Base-by-base conservation (phyloP, 2,329 filamentous ascomycete species). In the Beauveria medogensis region DNA sequence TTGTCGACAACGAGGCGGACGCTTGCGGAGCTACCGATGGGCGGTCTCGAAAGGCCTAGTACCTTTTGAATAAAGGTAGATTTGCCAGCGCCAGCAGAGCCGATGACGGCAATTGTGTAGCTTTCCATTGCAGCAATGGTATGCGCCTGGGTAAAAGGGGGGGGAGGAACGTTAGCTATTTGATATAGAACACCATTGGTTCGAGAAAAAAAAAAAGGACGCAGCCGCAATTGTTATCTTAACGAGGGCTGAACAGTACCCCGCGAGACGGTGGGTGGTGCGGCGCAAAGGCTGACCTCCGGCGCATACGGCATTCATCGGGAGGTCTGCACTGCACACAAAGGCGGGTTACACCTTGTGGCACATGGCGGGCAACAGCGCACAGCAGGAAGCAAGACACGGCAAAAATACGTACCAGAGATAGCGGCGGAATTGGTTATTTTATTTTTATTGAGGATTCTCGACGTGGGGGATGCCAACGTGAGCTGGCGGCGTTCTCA, bases 31-130 rank as follows among this genome's bases (percentile, higher is more conserved):
- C 81, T 81, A 24, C 78, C 76, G 55, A 77, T 78, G 37, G 84
- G 82, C 10, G 79, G 76, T 22, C 79, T 74, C 44, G 79, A 71
- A 24, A 86, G 73, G 59, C 83, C 81, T 64, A 87, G 76, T 59
- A 84, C 82, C 51, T 80, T 81, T 72, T 88, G 85, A 68, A 89
- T 83, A 68, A 88, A 86, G 52, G 84, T 81, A 55, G 85, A 87
- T 72, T 89, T 89, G 65, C 86, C 86, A 53, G 86, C 86, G 63
- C 84, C 84, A 66, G 80, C 77, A 70, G 84, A 81, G 67, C 86
- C 86, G 70, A 89, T 84, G 63, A 89, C 78, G 67, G 84, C 84
- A 66, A 89, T 84, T 69, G 85, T 86, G 69, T 86, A 80, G 66
- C 78, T 76, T 64, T 85, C 82, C 83, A 86, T 85, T 63, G 67